Conservation (phyloP, 2,329 filamentous ascomycete species). For the Diaporthe ilicicola region DNA sequence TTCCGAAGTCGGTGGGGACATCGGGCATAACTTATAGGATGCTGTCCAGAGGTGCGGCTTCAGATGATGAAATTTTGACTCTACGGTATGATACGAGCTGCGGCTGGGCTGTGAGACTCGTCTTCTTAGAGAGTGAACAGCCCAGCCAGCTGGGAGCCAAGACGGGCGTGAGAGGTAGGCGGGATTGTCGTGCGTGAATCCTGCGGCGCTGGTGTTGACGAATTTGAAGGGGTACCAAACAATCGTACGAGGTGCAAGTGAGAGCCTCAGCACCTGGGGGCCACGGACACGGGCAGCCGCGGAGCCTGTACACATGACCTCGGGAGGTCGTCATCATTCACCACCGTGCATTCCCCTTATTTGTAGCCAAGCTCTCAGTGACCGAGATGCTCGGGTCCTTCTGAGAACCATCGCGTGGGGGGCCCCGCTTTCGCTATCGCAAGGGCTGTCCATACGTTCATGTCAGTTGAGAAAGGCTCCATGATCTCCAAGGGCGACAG, state of each 20-base stretch:
- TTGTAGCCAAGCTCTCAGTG: not conserved
- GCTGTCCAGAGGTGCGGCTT: too few species aligned
- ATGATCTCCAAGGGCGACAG: not conserved
- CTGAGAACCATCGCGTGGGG: constrained; percentile 12
- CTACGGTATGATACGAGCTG: not conserved
- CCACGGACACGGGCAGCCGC: constrained; percentile 3
- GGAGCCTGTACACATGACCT: not conserved
- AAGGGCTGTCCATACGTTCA: not conserved
- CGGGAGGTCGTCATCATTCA: not conserved
- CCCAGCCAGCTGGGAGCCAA: not conserved
- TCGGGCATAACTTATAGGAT: not conserved
- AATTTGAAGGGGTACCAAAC: not conserved
- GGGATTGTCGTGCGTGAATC: not conserved
- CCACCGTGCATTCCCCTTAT: not conserved
- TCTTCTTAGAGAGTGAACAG: not conserved
- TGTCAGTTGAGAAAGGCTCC: not conserved
- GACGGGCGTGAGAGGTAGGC: not conserved
- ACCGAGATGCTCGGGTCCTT: not conserved
- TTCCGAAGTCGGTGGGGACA: too few species aligned
- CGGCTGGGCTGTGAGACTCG: not conserved
- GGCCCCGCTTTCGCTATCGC: constrained; percentile 13
- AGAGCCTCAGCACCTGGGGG: not conserved
- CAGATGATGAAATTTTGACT: too few species aligned
- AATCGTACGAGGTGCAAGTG: not conserved
- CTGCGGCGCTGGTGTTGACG: not conserved